A percentile compares a stretch with the other conserved stretches of the same genome.
These are phyloP conservation scores for Phytophthora pisi DNA, from an alignment of 352 stramenopile species.

Conservation along the genomic window DNA sequence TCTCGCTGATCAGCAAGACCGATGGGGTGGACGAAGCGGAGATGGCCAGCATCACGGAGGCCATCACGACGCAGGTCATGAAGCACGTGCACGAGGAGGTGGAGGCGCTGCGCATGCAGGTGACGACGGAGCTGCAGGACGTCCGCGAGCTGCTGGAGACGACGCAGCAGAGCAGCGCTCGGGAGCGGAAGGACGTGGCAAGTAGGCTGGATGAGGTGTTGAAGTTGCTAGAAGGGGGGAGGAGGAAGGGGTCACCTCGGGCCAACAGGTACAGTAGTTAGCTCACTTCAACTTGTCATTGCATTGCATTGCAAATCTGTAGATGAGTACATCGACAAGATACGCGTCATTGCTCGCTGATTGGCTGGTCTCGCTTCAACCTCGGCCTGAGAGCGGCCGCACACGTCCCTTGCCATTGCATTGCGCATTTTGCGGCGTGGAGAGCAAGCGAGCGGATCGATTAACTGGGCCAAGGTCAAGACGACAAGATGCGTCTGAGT, in stretches of 20 bases:
- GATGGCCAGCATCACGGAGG: constrained; percentile 29
- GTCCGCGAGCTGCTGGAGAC: constrained; percentile 36
- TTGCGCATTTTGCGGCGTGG: constrained; percentile 23
- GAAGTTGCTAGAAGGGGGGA: constrained; percentile 22
- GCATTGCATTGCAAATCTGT: neutral
- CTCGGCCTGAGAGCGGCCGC: neutral
- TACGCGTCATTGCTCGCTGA: neutral
- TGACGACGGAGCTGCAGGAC: constrained; percentile 40
- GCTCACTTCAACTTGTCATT: constrained; percentile 25
- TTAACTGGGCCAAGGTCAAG: neutral
- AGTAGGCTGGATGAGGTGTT: constrained; percentile 32
- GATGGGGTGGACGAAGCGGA: constrained; percentile 18
- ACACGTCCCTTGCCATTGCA: neutral
- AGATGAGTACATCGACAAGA: neutral
- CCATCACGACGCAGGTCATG: constrained; percentile 40
- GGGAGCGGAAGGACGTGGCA: constrained; percentile 26
- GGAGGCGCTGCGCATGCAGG: constrained; percentile 36
- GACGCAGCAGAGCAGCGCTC: constrained; percentile 15
- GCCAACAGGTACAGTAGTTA: neutral
- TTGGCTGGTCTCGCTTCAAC: constrained; percentile 19
- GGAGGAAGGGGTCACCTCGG: constrained; percentile 9
- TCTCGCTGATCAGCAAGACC: constrained; percentile 25
- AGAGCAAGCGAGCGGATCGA: constrained; percentile 5
- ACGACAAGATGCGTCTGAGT: constrained; percentile 56
- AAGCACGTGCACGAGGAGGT: constrained; percentile 43